Conservation (phyloP, 768 basidiomycete genomes). For the Leccinum imitatum region DNA sequence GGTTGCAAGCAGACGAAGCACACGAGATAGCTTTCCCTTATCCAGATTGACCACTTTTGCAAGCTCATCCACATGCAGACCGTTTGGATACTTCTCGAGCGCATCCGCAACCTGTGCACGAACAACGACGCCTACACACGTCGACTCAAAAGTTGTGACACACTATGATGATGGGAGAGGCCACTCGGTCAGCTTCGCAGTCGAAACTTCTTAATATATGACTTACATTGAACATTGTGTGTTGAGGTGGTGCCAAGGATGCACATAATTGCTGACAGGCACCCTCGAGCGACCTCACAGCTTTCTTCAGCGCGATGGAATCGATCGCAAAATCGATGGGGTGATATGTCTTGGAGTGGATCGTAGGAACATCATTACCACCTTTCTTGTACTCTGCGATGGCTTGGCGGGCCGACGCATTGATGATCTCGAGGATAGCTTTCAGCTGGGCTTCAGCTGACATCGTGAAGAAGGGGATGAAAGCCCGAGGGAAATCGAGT, state of each 20-base stretch:
- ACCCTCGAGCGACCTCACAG: conserved; percentile 26
- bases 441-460: conserved; percentile 13
- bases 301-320: conserved; percentile 25
- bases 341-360: conserved; percentile 23
- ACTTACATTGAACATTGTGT: conserved; percentile 27
- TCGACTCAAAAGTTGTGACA: conserved; percentile 25
- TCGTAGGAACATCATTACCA: conserved; percentile 22
- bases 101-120: background rate
- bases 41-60: conserved; percentile 24
- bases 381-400: conserved; percentile 28
- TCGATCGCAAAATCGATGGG: conserved; percentile 24
- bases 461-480: conserved; percentile 7
- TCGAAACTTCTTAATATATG: background rate
- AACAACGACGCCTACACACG: conserved; percentile 13
- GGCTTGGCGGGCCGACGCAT: conserved; percentile 25
- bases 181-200: background rate
- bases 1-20: conserved; percentile 33
- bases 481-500: background rate
- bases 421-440: conserved; percentile 33
- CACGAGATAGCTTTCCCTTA: conserved; percentile 28
- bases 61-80: conserved; percentile 30
- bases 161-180: conserved; percentile 3
- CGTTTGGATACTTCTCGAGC: conserved; percentile 25
- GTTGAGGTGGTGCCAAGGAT: conserved; percentile 28
- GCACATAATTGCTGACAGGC: conserved; percentile 30